A percentile compares a stretch with the other conserved stretches of the same genome.
These are phyloP conservation scores for cucumber (Cucumis sativus) DNA, from an alignment of 306 rosid genomes.

Conservation along the genomic window DNA sequence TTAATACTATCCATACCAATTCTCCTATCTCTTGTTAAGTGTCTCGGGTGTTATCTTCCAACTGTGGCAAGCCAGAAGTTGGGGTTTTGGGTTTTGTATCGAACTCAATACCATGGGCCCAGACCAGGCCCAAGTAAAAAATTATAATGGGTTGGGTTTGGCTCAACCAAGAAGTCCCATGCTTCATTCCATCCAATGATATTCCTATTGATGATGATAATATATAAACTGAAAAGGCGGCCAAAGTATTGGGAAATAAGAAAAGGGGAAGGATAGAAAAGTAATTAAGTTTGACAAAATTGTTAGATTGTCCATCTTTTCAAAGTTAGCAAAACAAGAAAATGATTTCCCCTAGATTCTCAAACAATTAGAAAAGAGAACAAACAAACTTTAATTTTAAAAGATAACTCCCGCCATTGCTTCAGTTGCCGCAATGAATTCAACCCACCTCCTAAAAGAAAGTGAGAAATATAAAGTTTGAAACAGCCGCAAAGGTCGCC, in stretches of 20 bases:
- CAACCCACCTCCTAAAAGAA: not conserved
- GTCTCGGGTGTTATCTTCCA: too few relatives aligned
- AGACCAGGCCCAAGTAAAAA: not conserved
- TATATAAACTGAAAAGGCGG: not conserved
- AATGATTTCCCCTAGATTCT: not conserved
- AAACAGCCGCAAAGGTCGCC: slow-evolving; percentile 6
- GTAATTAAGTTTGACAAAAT: not conserved
- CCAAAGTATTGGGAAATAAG: not conserved
- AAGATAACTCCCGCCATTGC: not conserved
- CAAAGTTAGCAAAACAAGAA: not conserved
- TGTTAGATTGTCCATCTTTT: not conserved
- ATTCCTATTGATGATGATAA: not conserved
- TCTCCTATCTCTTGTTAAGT: too few relatives aligned
- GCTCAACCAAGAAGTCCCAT: not conserved
- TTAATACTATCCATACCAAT: too few relatives aligned
- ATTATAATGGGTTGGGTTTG: not conserved
- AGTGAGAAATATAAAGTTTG: not conserved
- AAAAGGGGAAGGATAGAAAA: not conserved
- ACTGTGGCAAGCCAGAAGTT: not conserved
- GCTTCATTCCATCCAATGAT: not conserved
- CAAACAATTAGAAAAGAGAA: too few relatives aligned
- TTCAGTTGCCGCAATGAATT: not conserved
- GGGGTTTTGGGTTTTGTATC: not conserved
- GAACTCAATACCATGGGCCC: not conserved
- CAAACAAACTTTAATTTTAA: not conserved